Evolutionary conservation across 345 rosid genomes (phyloP).

Genomic region (Gossypioides kirkii): DNA sequence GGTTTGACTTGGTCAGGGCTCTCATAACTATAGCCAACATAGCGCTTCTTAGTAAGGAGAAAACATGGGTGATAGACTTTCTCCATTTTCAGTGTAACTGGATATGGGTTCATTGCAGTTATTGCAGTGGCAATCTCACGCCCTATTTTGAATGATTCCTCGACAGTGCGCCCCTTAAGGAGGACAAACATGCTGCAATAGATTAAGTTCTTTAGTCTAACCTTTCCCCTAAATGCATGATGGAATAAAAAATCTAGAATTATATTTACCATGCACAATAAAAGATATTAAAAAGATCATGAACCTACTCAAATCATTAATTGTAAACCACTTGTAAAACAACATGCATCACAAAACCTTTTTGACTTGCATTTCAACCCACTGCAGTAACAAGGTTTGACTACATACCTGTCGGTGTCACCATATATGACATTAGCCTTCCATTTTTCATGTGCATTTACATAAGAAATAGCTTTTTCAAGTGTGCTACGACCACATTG

Average conservation of each 20-base stretch:
- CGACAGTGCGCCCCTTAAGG: conserved; percentile 66
- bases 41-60: conserved; percentile 92
- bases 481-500: conserved; percentile 95
- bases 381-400: neutral
- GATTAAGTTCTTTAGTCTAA: neutral
- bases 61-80: conserved; percentile 92
- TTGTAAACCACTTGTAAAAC: neutral
- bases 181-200: conserved; percentile 89
- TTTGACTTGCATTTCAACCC: neutral
- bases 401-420: conserved; percentile 94
- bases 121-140: conserved; percentile 80
- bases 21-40: conserved; percentile 94
- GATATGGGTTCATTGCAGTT: conserved; percentile 86
- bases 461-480: conserved; percentile 79
- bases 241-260: neutral
- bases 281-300: neutral
- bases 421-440: conserved; percentile 87
- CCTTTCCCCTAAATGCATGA: neutral
- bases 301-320: neutral
- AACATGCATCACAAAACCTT: neutral
- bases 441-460: conserved; percentile 75
- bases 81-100: conserved; percentile 91
- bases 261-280: neutral
- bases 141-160: conserved; percentile 70
- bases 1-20: conserved; percentile 69